Evolutionary conservation across 2,329 filamentous ascomycete genomes (phyloP).

Genomic region (Ophiostoma perfectum): DNA sequence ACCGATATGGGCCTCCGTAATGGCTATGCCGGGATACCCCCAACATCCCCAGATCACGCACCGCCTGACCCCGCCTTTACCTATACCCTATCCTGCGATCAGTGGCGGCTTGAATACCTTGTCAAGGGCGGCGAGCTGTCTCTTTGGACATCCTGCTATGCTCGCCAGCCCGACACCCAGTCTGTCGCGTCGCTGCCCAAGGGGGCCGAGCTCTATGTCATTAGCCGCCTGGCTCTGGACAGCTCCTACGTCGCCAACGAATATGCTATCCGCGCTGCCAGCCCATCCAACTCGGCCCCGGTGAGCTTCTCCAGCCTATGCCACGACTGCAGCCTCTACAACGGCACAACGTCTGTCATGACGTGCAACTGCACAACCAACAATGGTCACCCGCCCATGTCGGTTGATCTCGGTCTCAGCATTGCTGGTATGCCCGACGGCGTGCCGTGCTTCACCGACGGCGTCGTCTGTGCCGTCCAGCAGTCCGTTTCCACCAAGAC

Average conservation of each 20-base stretch:
- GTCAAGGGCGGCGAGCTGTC: conserved; percentile 1
- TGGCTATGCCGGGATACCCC: not conserved
- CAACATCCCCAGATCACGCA: not conserved
- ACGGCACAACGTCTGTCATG: conserved; percentile 13
- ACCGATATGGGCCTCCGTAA: not conserved
- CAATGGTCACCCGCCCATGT: not conserved
- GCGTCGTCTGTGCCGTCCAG: conserved; percentile 18
- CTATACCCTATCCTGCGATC: conserved; percentile 17
- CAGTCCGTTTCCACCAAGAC: not conserved
- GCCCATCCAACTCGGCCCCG: conserved; percentile 20
- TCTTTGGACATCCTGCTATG: conserved; percentile 11
- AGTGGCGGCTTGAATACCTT: conserved; percentile 16
- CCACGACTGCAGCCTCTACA: conserved; percentile 14
- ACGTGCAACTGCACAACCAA: conserved; percentile 21
- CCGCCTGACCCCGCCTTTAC: conserved; percentile 18
- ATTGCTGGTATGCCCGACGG: conserved; percentile 18
- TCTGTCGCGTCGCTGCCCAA: not conserved
- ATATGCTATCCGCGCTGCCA: conserved; percentile 15
- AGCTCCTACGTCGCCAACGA: conserved; percentile 17
- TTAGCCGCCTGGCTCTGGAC: conserved; percentile 17
- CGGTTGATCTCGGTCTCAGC: conserved; percentile 18
- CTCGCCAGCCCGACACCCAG: not conserved
- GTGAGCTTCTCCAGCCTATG: conserved; percentile 20
- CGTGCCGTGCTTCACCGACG: conserved; percentile 22
- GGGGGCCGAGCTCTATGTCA: not conserved